A percentile compares a stretch with the other conserved stretches of the same genome.
These are phyloP conservation scores for Neoascochyta sp. DNA, from an alignment of 2,329 filamentous ascomycete species.

Conservation along the genomic window DNA sequence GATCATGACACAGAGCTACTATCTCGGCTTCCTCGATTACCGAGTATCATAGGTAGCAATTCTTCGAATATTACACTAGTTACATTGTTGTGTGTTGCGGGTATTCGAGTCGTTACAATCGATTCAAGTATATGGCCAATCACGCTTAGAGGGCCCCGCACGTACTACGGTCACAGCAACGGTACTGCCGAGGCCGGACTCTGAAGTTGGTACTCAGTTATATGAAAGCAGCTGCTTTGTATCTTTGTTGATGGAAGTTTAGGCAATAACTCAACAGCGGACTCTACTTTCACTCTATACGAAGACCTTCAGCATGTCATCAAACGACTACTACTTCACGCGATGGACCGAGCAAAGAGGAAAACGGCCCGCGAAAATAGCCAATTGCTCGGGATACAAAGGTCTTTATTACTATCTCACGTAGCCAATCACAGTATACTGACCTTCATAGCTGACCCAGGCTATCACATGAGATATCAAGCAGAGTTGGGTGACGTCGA, in stretches of 20 bases:
- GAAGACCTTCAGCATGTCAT: slow-evolving; percentile 15
- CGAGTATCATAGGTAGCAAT: too few species aligned
- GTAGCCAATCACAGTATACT: slow-evolving; percentile 1
- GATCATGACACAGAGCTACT: too few species aligned
- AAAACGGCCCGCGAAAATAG: slow-evolving; percentile 34
- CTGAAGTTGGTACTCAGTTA: too few species aligned
- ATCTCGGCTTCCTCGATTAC: too few species aligned
- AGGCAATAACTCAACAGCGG: too few species aligned
- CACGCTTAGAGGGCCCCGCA: slow-evolving; percentile 12
- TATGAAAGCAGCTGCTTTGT: too few species aligned
- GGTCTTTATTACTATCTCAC: slow-evolving; percentile 5
- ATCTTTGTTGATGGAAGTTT: too few species aligned
- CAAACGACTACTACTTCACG: slow-evolving; percentile 13
- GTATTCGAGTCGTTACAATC: slow-evolving; percentile 18
- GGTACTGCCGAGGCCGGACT: too few species aligned
- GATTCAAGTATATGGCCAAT: slow-evolving; percentile 17
- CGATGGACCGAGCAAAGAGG: slow-evolving; percentile 29
- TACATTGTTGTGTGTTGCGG: too few species aligned
- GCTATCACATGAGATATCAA: slow-evolving; percentile 37
- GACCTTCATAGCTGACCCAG: slow-evolving; percentile 31
- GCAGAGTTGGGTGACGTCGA: slow-evolving; percentile 38
- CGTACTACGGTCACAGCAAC: too few species aligned
- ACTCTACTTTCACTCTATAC: too few species aligned
- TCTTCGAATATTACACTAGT: too few species aligned
- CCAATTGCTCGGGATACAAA: slow-evolving; percentile 40